Base-by-base conservation (phyloP, 192 early-diverging fungal species). In the Geranomyces variabilis region DNA sequence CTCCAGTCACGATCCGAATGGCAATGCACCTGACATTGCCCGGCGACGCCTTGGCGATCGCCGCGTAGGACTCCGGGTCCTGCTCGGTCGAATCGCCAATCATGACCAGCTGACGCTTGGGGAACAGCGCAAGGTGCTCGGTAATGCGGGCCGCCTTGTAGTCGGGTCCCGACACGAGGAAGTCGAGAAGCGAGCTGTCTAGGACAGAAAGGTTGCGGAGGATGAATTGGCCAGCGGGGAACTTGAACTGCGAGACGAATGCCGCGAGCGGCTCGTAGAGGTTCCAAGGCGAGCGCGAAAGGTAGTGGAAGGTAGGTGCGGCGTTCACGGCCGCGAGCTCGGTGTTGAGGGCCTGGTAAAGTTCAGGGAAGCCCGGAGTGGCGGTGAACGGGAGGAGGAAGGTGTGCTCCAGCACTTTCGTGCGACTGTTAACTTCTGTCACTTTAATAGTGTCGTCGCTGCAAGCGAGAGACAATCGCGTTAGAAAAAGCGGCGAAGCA, bases 401-500 rank as follows among this genome's bases (percentile, higher is more conserved):
- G 17, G 67, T 71, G 63, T 71, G 45, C 14, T 51, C 17, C 26
- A 70, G 22, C n/a, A 70, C 29, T n/a, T 71, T 63, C 19, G 48
- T 48, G 0, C 17, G 60, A 59, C 1, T 4, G 62, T 70, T 70
- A n/a, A 71, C 67, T 36, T 75, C 74, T 26, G 67, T 47, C 1
- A 75, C 28, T 43, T 75, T 75, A 59, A 75, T 75, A 7, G 74
- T 75, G 63, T 75, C 74, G 36, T 70, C 58, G 8, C n/a, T n/a
- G n/a, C n/a, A n/a, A n/a, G 46, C 19, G 46, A 19, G 19, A n/a
- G n/a, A n/a, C n/a, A n/a, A n/a, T n/a, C 46, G 19, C 12, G 53
- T 60, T 12, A 47, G 46, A 19, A 19, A 47, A 19, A 47, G 46
- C 19, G 12, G 12, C 19, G 12, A 19, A 47, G 19, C 12, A 14